Percentiles rank a stretch among this genome's conserved stretches.
phyloP scores from a whole-genome alignment of 371 early-diverging fungal genomes.

The Mortierella sp. region DNA sequence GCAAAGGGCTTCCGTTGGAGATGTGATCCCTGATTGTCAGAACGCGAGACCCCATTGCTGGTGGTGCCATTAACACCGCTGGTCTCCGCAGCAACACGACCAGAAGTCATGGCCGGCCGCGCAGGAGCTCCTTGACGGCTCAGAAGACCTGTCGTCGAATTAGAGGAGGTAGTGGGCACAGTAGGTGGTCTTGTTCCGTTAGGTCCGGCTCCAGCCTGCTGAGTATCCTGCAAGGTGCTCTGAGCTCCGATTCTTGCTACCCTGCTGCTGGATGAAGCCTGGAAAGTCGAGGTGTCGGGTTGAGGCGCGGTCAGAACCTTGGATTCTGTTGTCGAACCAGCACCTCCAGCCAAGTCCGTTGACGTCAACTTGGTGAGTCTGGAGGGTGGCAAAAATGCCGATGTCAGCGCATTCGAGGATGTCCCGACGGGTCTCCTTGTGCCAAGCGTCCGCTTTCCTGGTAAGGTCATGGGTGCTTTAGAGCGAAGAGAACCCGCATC shows the following conservation, averaged over 20 bases:
- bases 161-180: background rate
- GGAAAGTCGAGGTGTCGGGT: background rate
- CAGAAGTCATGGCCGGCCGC: slow-evolving; percentile 6
- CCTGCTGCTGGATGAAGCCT: background rate
- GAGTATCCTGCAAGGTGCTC: background rate
- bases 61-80: background rate
- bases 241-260: background rate
- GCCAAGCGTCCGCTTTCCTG: slow-evolving; percentile 42
- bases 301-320: background rate
- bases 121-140: background rate
- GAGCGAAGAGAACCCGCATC: background rate
- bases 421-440: slow-evolving; percentile 10
- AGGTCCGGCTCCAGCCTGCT: background rate
- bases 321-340: background rate
- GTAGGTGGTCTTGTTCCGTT: background rate
- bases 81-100: background rate
- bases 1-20: slow-evolving; percentile 20
- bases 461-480: slow-evolving; percentile 14
- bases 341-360: background rate
- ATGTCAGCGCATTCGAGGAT: background rate
- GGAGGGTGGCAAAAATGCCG: slow-evolving; percentile 23
- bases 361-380: slow-evolving; percentile 15
- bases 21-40: slow-evolving; percentile 14
- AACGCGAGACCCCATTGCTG: slow-evolving; percentile 1
- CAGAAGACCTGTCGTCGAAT: background rate